phyloP scores from a whole-genome alignment of 441 rosid species.

The Erodium texanum region DNA sequence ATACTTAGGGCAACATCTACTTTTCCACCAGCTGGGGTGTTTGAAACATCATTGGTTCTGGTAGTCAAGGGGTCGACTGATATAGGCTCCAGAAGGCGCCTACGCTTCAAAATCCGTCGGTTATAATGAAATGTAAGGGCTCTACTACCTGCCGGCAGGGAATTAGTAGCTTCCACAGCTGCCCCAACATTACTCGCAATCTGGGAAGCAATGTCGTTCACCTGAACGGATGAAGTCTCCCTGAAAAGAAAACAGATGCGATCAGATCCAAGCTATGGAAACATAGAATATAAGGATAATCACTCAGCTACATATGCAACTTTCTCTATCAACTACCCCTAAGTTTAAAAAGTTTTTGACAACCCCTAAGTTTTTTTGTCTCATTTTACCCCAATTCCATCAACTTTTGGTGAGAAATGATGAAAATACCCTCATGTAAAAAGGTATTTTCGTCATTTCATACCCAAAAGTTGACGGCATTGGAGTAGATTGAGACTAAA shows the following conservation, averaged over 20 bases:
- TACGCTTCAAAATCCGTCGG: slow-evolving; percentile 79
- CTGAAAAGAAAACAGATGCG: slow-evolving; percentile 34
- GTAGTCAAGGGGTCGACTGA: slow-evolving; percentile 36
- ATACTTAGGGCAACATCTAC: slow-evolving; percentile 26
- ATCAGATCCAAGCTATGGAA: slow-evolving; percentile 20
- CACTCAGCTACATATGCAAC: no score
- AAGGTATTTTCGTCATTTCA: no score
- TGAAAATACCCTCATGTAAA: no score
- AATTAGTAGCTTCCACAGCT: slow-evolving; percentile 76
- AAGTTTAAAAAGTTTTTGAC: no score
- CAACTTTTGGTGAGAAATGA: no score
- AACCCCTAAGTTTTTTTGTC: no score
- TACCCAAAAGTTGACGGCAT: no score
- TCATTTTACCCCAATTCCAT: no score
- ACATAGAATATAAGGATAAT: background rate
- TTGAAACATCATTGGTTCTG: slow-evolving; percentile 30
- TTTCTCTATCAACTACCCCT: no score
- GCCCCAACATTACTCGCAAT: slow-evolving; percentile 82
- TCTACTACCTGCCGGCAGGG: slow-evolving; percentile 48
- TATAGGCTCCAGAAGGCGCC: slow-evolving; percentile 60
- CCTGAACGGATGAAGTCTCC: slow-evolving; percentile 96
- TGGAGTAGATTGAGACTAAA: no score
- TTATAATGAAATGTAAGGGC: slow-evolving; percentile 71
- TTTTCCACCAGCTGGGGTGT: slow-evolving; percentile 25
- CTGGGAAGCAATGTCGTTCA: slow-evolving; percentile 83